Base-by-base conservation (phyloP, 2,329 filamentous ascomycete species). In the Beauveria australis region DNA sequence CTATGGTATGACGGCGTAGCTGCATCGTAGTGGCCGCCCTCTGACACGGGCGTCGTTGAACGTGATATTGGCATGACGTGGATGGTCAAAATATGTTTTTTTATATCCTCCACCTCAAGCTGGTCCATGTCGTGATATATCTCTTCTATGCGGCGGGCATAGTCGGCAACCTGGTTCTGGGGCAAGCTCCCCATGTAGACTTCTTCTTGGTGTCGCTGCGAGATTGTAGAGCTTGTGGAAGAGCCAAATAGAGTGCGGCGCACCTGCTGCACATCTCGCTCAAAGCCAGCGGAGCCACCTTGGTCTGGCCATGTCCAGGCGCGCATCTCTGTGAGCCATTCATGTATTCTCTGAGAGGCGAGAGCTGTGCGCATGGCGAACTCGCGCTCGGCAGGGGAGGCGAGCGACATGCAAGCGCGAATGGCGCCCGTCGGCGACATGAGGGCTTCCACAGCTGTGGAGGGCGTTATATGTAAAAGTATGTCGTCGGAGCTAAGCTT, bases 71-170 rank as follows among this genome's bases (percentile, higher is more conserved):
- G 82, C 65, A 87, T 76, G 70, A 89, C 87, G 76, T 96, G 89
- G 68, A 89, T 89, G 72, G 88, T 86, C 64, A 97, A 77, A 66
- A 97, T 89, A 69, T 93, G 89, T 49, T 83, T 85, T 76, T 99
- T 97, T 70, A 99, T 86, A 64, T 95, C 91, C 68, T 97, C 90
- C 44, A 95, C 78, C 59, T 89, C 84, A 56, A 94, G 77, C 44
- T 83, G 80, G 60, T 89, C 84, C 76, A 94, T 77, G 61, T 86
- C 85, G 49, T 80, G 78, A 16, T 78, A 80, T 62, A 97, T 95
- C 64, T 89, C 83, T 58, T 89, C 87, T 14, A 95, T 79, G 44
- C 92, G 84, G 61, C 73, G 76, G 67, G 94, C 89, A 71, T 94
- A 92, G 54, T 77, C 76, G 52, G 81, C 74, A 1, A 95, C 84